Conservation (phyloP, 495 filamentous ascomycete species). For the Penicillium tannophilum region DNA sequence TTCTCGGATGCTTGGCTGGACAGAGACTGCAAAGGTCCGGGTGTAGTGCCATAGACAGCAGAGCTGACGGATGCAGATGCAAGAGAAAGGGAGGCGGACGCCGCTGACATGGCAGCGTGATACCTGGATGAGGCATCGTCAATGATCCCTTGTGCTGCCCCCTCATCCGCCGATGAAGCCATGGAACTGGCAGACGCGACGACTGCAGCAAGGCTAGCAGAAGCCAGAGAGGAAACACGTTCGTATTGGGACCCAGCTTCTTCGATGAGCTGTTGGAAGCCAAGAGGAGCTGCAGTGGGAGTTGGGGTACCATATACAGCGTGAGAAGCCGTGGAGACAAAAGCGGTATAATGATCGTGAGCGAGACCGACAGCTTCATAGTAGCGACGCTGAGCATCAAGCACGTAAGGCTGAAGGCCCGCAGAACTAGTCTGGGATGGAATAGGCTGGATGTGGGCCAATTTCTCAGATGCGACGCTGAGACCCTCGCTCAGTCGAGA, state of each 20-base stretch:
- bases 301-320: constrained; percentile 55
- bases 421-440: constrained; percentile 58
- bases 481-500: constrained; percentile 65
- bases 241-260: constrained; percentile 52
- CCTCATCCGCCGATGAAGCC: constrained; percentile 45
- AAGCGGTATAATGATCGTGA: constrained; percentile 74
- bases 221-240: constrained; percentile 49
- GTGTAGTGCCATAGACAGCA: constrained; percentile 45
- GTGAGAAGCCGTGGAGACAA: constrained; percentile 66
- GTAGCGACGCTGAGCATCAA: constrained; percentile 69
- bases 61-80: constrained; percentile 59
- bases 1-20: constrained; percentile 57
- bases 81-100: constrained; percentile 44
- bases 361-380: constrained; percentile 77
- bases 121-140: constrained; percentile 52
- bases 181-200: constrained; percentile 48
- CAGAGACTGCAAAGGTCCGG: constrained; percentile 46
- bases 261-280: constrained; percentile 40
- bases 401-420: constrained; percentile 55
- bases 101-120: constrained; percentile 48
- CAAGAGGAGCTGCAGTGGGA: constrained; percentile 35
- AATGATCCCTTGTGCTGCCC: constrained; percentile 42
- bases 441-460: constrained; percentile 59
- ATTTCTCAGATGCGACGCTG: constrained; percentile 65
- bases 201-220: constrained; percentile 48